phyloP scores from a whole-genome alignment of 192 early-diverging fungal species.

The Coemansia sp. region DNA sequence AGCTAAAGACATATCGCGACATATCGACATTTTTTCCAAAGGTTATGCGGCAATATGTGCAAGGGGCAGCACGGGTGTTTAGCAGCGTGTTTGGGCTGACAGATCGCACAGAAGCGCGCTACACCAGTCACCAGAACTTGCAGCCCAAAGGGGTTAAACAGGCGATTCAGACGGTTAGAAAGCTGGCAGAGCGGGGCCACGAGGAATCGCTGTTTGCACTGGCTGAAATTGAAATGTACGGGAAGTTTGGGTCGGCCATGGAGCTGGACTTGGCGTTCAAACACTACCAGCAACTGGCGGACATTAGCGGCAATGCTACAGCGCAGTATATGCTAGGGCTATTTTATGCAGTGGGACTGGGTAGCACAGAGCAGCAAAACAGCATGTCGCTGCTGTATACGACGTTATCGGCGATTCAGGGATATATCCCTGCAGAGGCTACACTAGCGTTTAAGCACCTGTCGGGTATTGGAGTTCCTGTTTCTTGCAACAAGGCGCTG shows the following conservation, averaged over 20 bases:
- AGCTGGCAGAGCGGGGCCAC: constrained; percentile 26
- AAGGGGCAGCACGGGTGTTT: not conserved
- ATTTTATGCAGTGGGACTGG: constrained; percentile 88
- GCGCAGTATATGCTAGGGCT: constrained; percentile 91
- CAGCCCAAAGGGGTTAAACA: constrained; percentile 14
- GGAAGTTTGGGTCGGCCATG: constrained; percentile 57
- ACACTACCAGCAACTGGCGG: constrained; percentile 64
- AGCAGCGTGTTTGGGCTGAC: not conserved
- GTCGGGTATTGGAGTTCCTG: constrained; percentile 76
- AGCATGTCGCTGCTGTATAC: constrained; percentile 67
- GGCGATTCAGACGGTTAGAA: constrained; percentile 11
- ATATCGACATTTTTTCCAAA: constrained; percentile 12
- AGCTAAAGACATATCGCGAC: constrained; percentile 11
- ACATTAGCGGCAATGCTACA: constrained; percentile 69
- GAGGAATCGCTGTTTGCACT: constrained; percentile 63
- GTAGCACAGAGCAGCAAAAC: constrained; percentile 50
- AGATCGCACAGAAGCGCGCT: not conserved
- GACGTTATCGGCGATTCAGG: constrained; percentile 79
- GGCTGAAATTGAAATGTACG: constrained; percentile 75
- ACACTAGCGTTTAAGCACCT: constrained; percentile 82
- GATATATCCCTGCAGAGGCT: constrained; percentile 73
- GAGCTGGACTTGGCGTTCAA: constrained; percentile 63
- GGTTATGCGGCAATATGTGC: constrained; percentile 8
- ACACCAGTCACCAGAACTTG: not conserved
- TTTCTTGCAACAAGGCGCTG: constrained; percentile 74